These are phyloP conservation scores for Gelatoporia subvermispora DNA, from an alignment of 768 basidiomycete genomes.

Conservation along the genomic window DNA sequence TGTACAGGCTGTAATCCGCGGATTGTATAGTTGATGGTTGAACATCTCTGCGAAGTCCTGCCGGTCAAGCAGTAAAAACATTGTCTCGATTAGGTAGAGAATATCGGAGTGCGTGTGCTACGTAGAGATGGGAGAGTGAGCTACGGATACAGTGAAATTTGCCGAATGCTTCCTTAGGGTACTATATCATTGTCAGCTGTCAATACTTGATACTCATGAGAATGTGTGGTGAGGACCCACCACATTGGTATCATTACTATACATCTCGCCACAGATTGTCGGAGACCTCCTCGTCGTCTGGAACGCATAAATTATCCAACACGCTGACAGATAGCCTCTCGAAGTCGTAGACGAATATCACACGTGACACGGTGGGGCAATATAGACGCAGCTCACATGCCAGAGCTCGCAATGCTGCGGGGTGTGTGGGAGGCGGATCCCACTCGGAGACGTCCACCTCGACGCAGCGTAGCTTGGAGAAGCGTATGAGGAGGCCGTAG, in stretches of 20 bases:
- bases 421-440: slow-evolving; percentile 51
- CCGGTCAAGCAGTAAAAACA: too few species aligned
- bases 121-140: too few species aligned
- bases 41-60: too few species aligned
- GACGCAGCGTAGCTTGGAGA: slow-evolving; percentile 46
- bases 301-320: slow-evolving; percentile 11
- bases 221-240: too few species aligned
- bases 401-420: slow-evolving; percentile 52
- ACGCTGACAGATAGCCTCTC: slow-evolving; percentile 29
- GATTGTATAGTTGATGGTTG: too few species aligned
- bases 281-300: slow-evolving; percentile 14
- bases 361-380: slow-evolving; percentile 42
- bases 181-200: too few species aligned
- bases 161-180: too few species aligned
- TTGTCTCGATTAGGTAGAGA: too few species aligned
- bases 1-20: too few species aligned
- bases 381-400: slow-evolving; percentile 59
- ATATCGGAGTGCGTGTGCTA: too few species aligned
- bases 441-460: slow-evolving; percentile 66
- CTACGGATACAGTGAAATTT: too few species aligned
- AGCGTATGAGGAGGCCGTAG: slow-evolving; percentile 53
- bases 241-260: slow-evolving; percentile 1
- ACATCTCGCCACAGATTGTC: slow-evolving; percentile 22
- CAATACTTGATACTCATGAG: too few species aligned
- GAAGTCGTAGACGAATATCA: slow-evolving; percentile 62